Conservation (phyloP, 495 filamentous ascomycete genomes). For the Gamarada debralockiae region DNA sequence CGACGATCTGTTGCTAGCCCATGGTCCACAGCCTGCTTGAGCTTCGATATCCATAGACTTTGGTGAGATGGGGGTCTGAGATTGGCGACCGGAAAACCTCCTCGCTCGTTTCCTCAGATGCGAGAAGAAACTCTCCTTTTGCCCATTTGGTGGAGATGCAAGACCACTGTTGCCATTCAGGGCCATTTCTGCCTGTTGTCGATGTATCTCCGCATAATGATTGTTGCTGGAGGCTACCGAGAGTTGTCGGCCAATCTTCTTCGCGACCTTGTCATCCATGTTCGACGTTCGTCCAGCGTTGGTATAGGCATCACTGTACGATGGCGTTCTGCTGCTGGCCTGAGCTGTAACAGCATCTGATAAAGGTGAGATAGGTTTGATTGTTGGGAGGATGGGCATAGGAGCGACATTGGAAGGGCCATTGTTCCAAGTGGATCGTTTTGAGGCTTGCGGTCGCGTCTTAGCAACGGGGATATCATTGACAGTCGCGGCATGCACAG, state of each 20-base stretch:
- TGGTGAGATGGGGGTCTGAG: conserved; percentile 66
- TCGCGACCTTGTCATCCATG: conserved; percentile 63
- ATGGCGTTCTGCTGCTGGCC: conserved; percentile 49
- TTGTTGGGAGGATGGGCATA: conserved; percentile 96
- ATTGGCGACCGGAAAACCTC: conserved; percentile 82
- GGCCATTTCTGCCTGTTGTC: conserved; percentile 87
- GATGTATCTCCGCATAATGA: conserved; percentile 74
- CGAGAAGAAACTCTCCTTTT: conserved; percentile 95
- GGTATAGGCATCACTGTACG: conserved; percentile 34
- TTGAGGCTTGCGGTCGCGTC: conserved; percentile 55
- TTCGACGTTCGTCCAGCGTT: conserved; percentile 17
- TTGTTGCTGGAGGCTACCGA: conserved; percentile 96
- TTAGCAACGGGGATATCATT: conserved; percentile 53
- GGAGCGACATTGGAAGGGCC: conserved; percentile 78
- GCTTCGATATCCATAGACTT: conserved; percentile 83
- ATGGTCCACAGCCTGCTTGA: conserved; percentile 85
- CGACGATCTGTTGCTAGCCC: conserved; percentile 78
- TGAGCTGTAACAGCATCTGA: conserved; percentile 91
- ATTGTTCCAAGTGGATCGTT: conserved; percentile 86
- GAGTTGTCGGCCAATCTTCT: conserved; percentile 94
- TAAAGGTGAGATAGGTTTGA: conserved; percentile 88
- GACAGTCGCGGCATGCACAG: conserved; percentile 47
- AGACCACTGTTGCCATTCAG: conserved; percentile 76
- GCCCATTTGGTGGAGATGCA: conserved; percentile 59
- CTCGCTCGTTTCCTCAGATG: conserved; percentile 93